A percentile compares a stretch with the other conserved stretches of the same genome.
Evolutionary conservation across 1,139 yeast genomes (phyloP).

Genomic region (Blastobotrys capitulatus): DNA sequence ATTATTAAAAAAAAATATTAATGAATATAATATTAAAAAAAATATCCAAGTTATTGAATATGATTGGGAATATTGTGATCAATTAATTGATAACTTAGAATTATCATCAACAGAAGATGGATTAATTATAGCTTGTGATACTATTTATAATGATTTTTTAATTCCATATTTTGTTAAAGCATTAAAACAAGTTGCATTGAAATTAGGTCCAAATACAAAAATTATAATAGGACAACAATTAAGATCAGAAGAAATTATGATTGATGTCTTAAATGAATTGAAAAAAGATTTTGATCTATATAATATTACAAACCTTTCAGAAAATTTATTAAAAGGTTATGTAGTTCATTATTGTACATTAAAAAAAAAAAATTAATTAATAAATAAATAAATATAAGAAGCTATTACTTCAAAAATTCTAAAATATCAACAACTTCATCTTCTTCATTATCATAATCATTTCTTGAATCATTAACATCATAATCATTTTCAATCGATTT

Average conservation of each 20-base stretch:
- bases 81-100: conserved; percentile 14
- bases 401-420: conserved; percentile 16
- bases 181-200: conserved; percentile 33
- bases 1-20: conserved; percentile 25
- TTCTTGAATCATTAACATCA: not conserved
- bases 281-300: conserved; percentile 46
- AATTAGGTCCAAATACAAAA: conserved; percentile 28
- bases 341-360: conserved; percentile 36
- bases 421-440: conserved; percentile 16
- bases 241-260: conserved; percentile 49
- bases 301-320: conserved; percentile 28
- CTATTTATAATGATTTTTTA: conserved; percentile 62
- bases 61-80: conserved; percentile 58
- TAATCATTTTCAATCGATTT: not conserved
- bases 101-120: conserved; percentile 12
- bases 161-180: conserved; percentile 48
- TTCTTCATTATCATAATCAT: conserved; percentile 7
- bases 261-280: conserved; percentile 39
- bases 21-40: conserved; percentile 39
- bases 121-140: conserved; percentile 59
- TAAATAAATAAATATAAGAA: not conserved
- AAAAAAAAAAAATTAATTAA: not conserved
- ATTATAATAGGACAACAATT: conserved; percentile 51
- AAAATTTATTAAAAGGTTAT: conserved; percentile 39
- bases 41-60: conserved; percentile 49